Conservation (phyloP, 2,329 filamentous ascomycete species). For the Colletotrichum liaoningense region DNA sequence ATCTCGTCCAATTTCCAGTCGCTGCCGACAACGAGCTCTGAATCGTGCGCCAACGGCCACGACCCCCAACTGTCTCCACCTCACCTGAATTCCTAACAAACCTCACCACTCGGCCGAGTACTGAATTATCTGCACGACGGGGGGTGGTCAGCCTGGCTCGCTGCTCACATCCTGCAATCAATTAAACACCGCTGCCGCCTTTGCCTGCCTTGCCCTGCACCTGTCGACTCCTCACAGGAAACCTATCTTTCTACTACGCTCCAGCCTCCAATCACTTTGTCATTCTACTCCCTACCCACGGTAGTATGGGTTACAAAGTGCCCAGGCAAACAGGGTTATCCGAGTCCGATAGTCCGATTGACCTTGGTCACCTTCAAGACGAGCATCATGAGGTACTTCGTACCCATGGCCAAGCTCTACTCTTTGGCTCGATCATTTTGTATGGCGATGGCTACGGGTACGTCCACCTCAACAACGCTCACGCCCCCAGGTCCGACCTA, state of each 20-base stretch:
- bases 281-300: background rate
- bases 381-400: background rate
- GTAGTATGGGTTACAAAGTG: background rate
- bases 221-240: background rate
- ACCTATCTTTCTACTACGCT: background rate
- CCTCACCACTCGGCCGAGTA: conserved; percentile 35
- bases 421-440: no score
- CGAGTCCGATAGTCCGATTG: background rate
- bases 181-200: conserved; percentile 12
- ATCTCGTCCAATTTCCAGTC: conserved; percentile 20
- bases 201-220: background rate
- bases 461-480: background rate
- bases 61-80: conserved; percentile 31
- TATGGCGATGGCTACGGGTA: background rate
- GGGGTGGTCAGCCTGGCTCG: conserved; percentile 20
- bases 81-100: conserved; percentile 37
- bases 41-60: conserved; percentile 28
- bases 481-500: background rate
- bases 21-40: conserved; percentile 9
- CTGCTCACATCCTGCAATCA: conserved; percentile 29
- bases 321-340: background rate
- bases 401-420: no score
- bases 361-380: background rate
- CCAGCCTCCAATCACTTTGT: background rate
- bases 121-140: conserved; percentile 32